Evolutionary conservation across 345 rosid genomes (phyloP).

Genomic region (Camelina hispida): DNA sequence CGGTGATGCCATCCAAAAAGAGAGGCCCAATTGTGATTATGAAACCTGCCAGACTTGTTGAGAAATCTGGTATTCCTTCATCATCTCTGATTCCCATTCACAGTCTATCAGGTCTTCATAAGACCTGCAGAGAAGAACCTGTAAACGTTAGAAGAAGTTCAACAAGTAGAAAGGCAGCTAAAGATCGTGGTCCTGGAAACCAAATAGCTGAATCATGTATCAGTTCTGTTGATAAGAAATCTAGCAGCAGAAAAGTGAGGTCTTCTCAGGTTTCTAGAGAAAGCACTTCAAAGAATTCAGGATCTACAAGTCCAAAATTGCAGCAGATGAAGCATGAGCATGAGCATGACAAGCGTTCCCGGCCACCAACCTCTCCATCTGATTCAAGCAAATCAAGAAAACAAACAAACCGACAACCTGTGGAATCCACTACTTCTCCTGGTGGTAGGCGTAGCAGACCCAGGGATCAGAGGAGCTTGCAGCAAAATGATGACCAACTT

Average conservation of each 20-base stretch:
- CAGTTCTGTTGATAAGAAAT: slow-evolving; percentile 54
- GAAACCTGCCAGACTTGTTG: slow-evolving; percentile 87
- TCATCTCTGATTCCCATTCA: slow-evolving; percentile 63
- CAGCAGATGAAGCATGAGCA: slow-evolving; percentile 69
- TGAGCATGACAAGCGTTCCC: slow-evolving; percentile 65
- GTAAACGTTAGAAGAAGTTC: slow-evolving; percentile 47
- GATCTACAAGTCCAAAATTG: slow-evolving; percentile 70
- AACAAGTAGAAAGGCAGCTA: slow-evolving; percentile 43
- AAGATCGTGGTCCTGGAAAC: slow-evolving; percentile 53
- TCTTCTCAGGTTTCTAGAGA: slow-evolving; percentile 57
- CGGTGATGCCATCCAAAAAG: slow-evolving; percentile 3
- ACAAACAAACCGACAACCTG: slow-evolving; percentile 49
- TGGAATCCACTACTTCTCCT: slow-evolving; percentile 55
- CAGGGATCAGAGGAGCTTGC: slow-evolving; percentile 51
- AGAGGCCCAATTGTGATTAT: slow-evolving; percentile 79
- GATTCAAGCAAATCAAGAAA: slow-evolving; percentile 62
- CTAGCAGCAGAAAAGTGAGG: slow-evolving; percentile 49
- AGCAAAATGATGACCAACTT: slow-evolving; percentile 58
- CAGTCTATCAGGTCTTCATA: slow-evolving; percentile 52
- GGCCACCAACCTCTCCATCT: slow-evolving; percentile 76
- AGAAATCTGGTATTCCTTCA: slow-evolving; percentile 58
- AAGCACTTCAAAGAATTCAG: slow-evolving; percentile 52
- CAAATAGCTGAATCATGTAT: slow-evolving; percentile 44
- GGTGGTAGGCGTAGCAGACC: slow-evolving; percentile 58
- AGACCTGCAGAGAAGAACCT: slow-evolving; percentile 45